phyloP scores from a whole-genome alignment of 1,284 basidiomycete species.

The Ganoderma boninense region DNA sequence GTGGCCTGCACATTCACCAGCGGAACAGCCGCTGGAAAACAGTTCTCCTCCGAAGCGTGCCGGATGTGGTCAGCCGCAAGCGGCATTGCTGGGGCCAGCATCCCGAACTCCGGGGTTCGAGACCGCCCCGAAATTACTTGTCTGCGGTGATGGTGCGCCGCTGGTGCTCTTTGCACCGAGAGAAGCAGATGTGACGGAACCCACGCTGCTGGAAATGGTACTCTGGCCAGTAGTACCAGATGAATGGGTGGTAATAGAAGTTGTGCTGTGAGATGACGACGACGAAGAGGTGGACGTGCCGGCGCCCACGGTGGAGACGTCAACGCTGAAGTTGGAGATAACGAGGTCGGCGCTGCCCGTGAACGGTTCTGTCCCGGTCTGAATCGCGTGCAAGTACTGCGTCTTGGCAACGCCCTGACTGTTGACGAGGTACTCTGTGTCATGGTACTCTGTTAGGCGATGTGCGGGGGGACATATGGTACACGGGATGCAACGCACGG shows the following conservation, averaged over 20 bases:
- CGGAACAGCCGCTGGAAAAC: neutral
- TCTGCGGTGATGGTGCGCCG: neutral
- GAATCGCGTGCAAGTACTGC: slow-evolving; percentile 65
- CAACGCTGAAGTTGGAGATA: slow-evolving; percentile 40
- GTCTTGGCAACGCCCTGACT: slow-evolving; percentile 39
- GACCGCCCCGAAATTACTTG: neutral
- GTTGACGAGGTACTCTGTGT: slow-evolving; percentile 39
- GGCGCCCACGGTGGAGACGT: slow-evolving; percentile 31
- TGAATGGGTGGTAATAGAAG: neutral
- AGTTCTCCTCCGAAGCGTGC: neutral
- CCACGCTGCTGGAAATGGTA: neutral
- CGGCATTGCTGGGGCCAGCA: neutral
- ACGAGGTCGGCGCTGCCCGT: slow-evolving; percentile 51
- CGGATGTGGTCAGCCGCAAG: neutral
- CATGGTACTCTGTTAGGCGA: neutral
- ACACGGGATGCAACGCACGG: slow-evolving; percentile 43
- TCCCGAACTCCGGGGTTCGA: neutral
- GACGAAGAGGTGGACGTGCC: neutral
- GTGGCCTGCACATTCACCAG: neutral
- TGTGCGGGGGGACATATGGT: neutral
- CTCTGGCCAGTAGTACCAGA: neutral
- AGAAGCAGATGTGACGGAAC: neutral
- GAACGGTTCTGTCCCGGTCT: slow-evolving; percentile 79
- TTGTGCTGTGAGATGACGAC: neutral
- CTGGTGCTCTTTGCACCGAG: neutral